phyloP scores from a whole-genome alignment of 2,329 filamentous ascomycete genomes.

The Trichoderma endophyticum region DNA sequence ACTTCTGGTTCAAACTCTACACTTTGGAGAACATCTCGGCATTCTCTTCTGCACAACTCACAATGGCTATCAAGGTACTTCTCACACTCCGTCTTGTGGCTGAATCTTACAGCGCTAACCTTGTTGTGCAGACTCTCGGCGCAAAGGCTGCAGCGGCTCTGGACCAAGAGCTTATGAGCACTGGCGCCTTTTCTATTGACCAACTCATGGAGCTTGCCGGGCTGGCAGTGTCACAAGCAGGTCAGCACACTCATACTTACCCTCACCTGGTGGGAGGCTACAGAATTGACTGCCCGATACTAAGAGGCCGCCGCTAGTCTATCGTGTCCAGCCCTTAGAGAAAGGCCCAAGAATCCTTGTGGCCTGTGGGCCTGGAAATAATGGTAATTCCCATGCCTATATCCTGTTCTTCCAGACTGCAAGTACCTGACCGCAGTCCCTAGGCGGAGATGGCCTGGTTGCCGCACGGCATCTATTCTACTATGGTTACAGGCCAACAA shows the following conservation, averaged over 20 bases:
- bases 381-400: slow-evolving; percentile 43
- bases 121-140: slow-evolving; percentile 66
- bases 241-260: slow-evolving; percentile 42
- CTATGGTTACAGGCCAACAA: slow-evolving; percentile 82
- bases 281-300: neutral
- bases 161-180: slow-evolving; percentile 91
- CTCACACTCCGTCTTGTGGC: neutral
- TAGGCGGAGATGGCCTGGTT: slow-evolving; percentile 90
- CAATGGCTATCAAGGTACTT: slow-evolving; percentile 12
- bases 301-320: slow-evolving; percentile 54
- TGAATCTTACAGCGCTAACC: slow-evolving; percentile 4
- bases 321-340: slow-evolving; percentile 72
- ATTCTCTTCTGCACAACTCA: neutral
- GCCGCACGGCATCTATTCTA: slow-evolving; percentile 88
- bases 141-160: slow-evolving; percentile 85
- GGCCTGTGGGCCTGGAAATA: slow-evolving; percentile 83
- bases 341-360: slow-evolving; percentile 73
- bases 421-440: slow-evolving; percentile 29
- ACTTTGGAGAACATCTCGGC: neutral
- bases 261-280: neutral
- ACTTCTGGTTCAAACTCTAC: neutral
- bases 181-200: slow-evolving; percentile 84
- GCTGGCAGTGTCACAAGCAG: slow-evolving; percentile 85
- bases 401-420: neutral
- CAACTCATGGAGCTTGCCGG: slow-evolving; percentile 97